Conservation (phyloP, 495 filamentous ascomycete genomes). For the Chlorociboria aeruginascens region DNA sequence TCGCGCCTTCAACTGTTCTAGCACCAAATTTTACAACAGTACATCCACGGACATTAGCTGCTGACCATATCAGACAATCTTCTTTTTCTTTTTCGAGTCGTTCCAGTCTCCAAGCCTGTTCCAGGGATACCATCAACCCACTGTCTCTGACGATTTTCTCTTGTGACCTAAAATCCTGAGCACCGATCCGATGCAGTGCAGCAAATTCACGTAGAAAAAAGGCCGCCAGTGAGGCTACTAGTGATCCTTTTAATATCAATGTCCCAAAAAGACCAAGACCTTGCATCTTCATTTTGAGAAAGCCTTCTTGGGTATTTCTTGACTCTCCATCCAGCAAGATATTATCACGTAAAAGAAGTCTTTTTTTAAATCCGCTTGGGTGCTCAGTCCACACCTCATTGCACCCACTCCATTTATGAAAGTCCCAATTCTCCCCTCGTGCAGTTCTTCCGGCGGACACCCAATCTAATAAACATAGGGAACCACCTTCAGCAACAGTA, state of each 20-base stretch:
- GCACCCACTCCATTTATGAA: conserved; percentile 59
- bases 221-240: conserved; percentile 49
- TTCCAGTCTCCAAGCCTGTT: conserved; percentile 29
- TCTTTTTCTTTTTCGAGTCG: conserved; percentile 40
- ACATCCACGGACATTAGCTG: conserved; percentile 69
- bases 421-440: conserved; percentile 82
- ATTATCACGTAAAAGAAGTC: conserved; percentile 71
- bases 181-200: conserved; percentile 68
- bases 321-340: conserved; percentile 53
- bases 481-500: conserved; percentile 42
- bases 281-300: conserved; percentile 49
- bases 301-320: conserved; percentile 20
- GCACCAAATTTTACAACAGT: conserved; percentile 77
- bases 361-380: conserved; percentile 15
- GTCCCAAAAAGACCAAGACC: conserved; percentile 64
- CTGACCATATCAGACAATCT: conserved; percentile 70
- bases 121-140: conserved; percentile 22
- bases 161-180: conserved; percentile 58
- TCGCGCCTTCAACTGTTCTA: conserved; percentile 35
- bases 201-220: conserved; percentile 70
- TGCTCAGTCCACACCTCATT: conserved; percentile 68
- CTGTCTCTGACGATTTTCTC: conserved; percentile 26
- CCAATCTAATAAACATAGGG: conserved; percentile 83
- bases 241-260: conserved; percentile 64
- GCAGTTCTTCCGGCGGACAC: conserved; percentile 78